Conservation (phyloP, 805 yeast genomes). For the Saccharomycopsis fermentans region DNA sequence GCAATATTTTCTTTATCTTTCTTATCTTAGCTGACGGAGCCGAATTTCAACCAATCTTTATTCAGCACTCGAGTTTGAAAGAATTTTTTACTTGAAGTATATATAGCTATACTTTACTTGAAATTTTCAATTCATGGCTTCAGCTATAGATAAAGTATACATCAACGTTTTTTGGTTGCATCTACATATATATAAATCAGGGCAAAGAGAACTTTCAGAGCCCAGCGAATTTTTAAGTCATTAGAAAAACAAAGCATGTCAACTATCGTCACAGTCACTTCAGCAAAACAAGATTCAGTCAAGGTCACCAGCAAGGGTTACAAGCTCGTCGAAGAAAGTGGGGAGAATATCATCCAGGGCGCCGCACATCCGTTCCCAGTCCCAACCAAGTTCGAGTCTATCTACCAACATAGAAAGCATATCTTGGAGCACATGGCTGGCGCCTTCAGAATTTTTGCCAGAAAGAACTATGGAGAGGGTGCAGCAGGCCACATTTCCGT, state of each 20-base stretch:
- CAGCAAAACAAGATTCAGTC: neutral
- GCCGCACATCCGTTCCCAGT: slow-evolving; percentile 39
- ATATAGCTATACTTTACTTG: too few species aligned
- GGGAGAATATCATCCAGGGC: slow-evolving; percentile 52
- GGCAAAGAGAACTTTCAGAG: too few species aligned
- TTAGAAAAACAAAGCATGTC: neutral
- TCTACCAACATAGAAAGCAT: slow-evolving; percentile 42
- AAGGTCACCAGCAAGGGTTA: slow-evolving; percentile 25
- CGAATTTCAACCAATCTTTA: too few species aligned
- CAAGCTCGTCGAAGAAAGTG: slow-evolving; percentile 36
- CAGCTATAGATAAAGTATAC: too few species aligned
- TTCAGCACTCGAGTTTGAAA: too few species aligned
- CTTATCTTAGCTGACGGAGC: too few species aligned
- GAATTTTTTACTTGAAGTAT: too few species aligned
- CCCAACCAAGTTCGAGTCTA: slow-evolving; percentile 41
- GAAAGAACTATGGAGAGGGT: slow-evolving; percentile 69
- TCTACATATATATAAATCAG: too few species aligned
- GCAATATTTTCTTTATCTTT: too few species aligned
- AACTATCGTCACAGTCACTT: neutral
- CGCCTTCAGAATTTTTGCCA: slow-evolving; percentile 74
- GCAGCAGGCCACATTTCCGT: slow-evolving; percentile 80
- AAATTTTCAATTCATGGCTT: too few species aligned
- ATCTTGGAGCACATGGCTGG: slow-evolving; percentile 70
- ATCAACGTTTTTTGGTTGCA: too few species aligned
- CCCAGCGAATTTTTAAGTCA: neutral